Evolutionary conservation across 768 basidiomycete genomes (phyloP).

Genomic region (Collybia nuda): DNA sequence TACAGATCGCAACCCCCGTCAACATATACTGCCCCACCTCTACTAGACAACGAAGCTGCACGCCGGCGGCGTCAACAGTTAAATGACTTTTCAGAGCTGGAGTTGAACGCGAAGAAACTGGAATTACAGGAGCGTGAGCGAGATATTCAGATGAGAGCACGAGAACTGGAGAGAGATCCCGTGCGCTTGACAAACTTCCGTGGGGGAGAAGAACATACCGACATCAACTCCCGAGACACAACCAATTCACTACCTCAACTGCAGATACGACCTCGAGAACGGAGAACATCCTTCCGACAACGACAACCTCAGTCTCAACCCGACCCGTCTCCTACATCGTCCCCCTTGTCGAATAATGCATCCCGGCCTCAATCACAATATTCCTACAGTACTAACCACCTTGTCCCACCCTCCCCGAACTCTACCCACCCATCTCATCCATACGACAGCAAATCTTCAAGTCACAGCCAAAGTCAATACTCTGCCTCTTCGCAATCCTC

Average conservation of each 20-base stretch:
- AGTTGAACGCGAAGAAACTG: constrained; percentile 55
- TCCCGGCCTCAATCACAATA: constrained; percentile 20
- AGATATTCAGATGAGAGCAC: constrained; percentile 50
- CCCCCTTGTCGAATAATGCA: constrained; percentile 7
- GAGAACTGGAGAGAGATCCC: constrained; percentile 60
- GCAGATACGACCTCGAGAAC: constrained; percentile 29
- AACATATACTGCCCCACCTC: constrained; percentile 9
- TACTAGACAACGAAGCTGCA: constrained; percentile 25
- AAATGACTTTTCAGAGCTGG: constrained; percentile 51
- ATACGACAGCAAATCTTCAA: constrained; percentile 10
- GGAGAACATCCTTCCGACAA: constrained; percentile 32
- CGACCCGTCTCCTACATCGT: not conserved
- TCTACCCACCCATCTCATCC: constrained; percentile 17
- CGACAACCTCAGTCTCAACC: constrained; percentile 17
- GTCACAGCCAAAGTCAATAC: constrained; percentile 17
- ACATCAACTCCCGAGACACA: constrained; percentile 9
- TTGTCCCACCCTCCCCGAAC: constrained; percentile 31
- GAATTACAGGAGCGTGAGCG: constrained; percentile 52
- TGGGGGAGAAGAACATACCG: constrained; percentile 18
- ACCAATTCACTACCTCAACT: constrained; percentile 13
- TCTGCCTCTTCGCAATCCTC: constrained; percentile 26
- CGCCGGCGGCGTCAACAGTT: constrained; percentile 35
- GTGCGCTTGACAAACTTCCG: constrained; percentile 37
- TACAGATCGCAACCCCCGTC: constrained; percentile 10
- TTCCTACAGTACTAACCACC: constrained; percentile 42